Evolutionary conservation across 2,329 filamentous ascomycete species (phyloP), one percentile per base, ranked within the genome.

Genomic region (Escovopsis weberi): DNA sequence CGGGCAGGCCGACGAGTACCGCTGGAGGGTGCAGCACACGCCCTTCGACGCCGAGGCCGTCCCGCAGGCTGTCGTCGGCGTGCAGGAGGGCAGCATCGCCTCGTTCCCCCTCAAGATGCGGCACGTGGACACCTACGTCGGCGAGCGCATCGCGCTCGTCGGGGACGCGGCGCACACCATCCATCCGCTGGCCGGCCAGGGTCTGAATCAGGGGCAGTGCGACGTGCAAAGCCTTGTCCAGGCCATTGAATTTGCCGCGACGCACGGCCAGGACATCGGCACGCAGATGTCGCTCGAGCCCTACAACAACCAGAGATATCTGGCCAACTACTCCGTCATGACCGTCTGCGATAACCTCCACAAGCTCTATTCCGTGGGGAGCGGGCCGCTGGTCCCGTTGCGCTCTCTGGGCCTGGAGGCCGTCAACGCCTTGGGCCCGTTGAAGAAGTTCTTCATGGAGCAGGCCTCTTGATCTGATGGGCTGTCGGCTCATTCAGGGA

Each of bases 141-240:
- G 80, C 34, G 86, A 94, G 55, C 81, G 91, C n/a, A 70, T 95
- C 8, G 91, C 88, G 1, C 74, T 98, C 1, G 78, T 98, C 33
- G 91, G 91, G 47, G 91, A 98, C 51, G 91, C 91, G 1, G 91
- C 91, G 7, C 91, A 98, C 59, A 94, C 88, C 1, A 80, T 94
- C 50, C 91, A 98, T 59, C 91, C 91, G 0, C 78, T 98, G 4
- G 91, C 86, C 1, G 91, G 91, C 1, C 91, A 96, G 61, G 91
- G 91, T 1, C 70, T 98, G 12, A 98, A 98, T 57, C 83, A 93
- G 53, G 91, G 91, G 2, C 81, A 96, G 48, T 87, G 78, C 15
- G 91, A 98, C 57, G 83, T 91, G 1, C 80, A 85, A 53, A 82
- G 82, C 42, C 74, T 98, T 0, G 78, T 80, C 6, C 72, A 71